Percentiles rank a stretch among this genome's conserved stretches.
Conservation (phyloP, 2,329 filamentous ascomycete species). For the Neoascochyta sp. region DNA sequence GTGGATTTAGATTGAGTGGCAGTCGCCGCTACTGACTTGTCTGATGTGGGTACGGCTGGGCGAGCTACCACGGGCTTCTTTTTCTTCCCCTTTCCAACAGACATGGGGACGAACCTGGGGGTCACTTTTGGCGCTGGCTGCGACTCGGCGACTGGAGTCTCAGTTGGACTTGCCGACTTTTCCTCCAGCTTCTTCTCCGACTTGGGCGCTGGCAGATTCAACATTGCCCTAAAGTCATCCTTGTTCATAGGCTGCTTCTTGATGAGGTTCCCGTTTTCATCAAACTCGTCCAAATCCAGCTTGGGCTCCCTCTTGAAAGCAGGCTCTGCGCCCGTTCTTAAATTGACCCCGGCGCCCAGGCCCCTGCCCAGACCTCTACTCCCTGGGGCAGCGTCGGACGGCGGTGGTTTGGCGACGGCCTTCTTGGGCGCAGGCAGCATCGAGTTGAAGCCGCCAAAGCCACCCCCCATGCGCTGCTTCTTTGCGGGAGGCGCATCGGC, state of each 20-base stretch:
- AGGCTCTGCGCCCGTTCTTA: slow-evolving; percentile 80
- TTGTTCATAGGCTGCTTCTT: slow-evolving; percentile 28
- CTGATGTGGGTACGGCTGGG: slow-evolving; percentile 6
- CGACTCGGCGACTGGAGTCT: slow-evolving; percentile 47
- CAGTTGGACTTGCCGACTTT: slow-evolving; percentile 1
- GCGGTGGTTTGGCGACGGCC: slow-evolving; percentile 22
- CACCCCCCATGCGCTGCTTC: slow-evolving; percentile 60
- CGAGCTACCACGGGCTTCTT: slow-evolving; percentile 20
- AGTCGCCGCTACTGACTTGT: slow-evolving; percentile 1
- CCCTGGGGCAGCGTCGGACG: slow-evolving; percentile 23
- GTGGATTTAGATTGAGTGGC: slow-evolving; percentile 6
- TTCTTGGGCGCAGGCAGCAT: slow-evolving; percentile 81
- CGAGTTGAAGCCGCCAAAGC: slow-evolving; percentile 79
- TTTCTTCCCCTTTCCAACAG: slow-evolving; percentile 69
- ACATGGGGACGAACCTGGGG: slow-evolving; percentile 81
- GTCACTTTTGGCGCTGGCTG: slow-evolving; percentile 66
- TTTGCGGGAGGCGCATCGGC: slow-evolving; percentile 59
- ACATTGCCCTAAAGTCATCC: slow-evolving; percentile 30
- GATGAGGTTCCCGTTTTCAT: slow-evolving; percentile 34
- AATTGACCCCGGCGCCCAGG: slow-evolving; percentile 58
- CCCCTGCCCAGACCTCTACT: slow-evolving; percentile 35
- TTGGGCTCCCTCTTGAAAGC: slow-evolving; percentile 68
- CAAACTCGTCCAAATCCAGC: slow-evolving; percentile 31
- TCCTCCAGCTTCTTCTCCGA: slow-evolving; percentile 31
- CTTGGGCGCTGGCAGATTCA: slow-evolving; percentile 35